These are phyloP conservation scores for Phytophthora chlamydospora DNA, from an alignment of 352 stramenopile genomes.

Conservation along the genomic window DNA sequence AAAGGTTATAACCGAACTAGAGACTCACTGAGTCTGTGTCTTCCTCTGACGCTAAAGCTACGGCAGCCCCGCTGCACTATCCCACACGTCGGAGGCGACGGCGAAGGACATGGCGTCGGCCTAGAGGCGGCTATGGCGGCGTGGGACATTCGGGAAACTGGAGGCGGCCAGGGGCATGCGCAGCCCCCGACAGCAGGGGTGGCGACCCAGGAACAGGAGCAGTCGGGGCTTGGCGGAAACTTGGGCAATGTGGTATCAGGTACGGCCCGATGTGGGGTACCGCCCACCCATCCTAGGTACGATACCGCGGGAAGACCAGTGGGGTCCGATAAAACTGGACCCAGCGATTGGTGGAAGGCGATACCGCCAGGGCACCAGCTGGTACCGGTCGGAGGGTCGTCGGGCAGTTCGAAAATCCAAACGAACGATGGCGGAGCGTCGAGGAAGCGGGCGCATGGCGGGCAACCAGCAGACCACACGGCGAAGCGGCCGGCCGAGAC, in stretches of 20 bases:
- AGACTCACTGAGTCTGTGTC: no score
- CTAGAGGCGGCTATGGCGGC: conserved; percentile 1
- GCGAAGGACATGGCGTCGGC: conserved; percentile 8
- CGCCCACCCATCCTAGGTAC: not conserved
- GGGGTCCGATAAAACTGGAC: not conserved
- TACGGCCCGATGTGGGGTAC: not conserved
- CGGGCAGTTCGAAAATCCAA: not conserved
- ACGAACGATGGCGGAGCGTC: not conserved
- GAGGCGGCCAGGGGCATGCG: not conserved
- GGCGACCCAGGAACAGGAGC: not conserved
- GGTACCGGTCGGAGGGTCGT: not conserved
- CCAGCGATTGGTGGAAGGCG: not conserved
- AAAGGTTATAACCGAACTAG: no score
- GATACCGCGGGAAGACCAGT: not conserved
- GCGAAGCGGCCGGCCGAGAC: not conserved
- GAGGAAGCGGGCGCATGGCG: not conserved
- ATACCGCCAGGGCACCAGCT: conserved; percentile 1
- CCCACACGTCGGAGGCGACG: conserved; percentile 7
- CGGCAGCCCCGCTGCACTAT: no score
- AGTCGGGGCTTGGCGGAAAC: not conserved
- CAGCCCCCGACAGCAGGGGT: no score
- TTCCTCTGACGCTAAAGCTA: no score
- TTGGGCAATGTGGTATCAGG: not conserved
- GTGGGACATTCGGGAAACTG: not conserved
- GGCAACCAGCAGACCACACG: conserved; percentile 1